Conservation (phyloP, 495 filamentous ascomycete species). For the Xylaria nigripes region DNA sequence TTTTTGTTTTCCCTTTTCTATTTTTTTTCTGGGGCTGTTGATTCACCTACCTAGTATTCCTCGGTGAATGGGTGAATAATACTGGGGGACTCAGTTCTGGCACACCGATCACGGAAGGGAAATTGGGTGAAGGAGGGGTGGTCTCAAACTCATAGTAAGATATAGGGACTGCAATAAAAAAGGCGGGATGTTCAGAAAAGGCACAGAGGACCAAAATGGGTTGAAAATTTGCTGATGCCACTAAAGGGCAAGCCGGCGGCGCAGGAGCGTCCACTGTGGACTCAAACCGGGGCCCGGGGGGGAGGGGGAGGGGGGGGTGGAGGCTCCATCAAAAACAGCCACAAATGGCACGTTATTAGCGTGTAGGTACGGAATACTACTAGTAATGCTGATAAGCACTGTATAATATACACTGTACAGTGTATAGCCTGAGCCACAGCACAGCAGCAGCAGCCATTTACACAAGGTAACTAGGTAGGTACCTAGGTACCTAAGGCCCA, state of each 20-base stretch:
- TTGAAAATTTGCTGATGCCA: slow-evolving; percentile 13
- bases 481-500: too few species aligned
- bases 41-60: neutral
- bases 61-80: slow-evolving; percentile 8
- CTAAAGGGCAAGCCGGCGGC: slow-evolving; percentile 9
- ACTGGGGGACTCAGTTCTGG: neutral
- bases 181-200: neutral
- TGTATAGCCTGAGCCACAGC: neutral
- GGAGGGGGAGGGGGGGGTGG: too few species aligned
- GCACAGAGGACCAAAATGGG: slow-evolving; percentile 5
- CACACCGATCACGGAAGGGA: slow-evolving; percentile 15
- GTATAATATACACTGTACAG: neutral
- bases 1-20: neutral
- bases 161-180: too few species aligned
- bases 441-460: too few species aligned
- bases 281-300: too few species aligned
- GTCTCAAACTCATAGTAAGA: slow-evolving; percentile 3
- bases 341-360: too few species aligned
- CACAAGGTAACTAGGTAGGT: neutral
- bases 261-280: slow-evolving; percentile 1
- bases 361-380: too few species aligned
- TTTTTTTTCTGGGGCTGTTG: neutral
- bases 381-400: too few species aligned
- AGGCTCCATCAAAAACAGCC: too few species aligned
- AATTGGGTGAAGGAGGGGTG: slow-evolving; percentile 13